phyloP scores from a whole-genome alignment of 768 basidiomycete genomes.

The Cyclocybe aegerita region DNA sequence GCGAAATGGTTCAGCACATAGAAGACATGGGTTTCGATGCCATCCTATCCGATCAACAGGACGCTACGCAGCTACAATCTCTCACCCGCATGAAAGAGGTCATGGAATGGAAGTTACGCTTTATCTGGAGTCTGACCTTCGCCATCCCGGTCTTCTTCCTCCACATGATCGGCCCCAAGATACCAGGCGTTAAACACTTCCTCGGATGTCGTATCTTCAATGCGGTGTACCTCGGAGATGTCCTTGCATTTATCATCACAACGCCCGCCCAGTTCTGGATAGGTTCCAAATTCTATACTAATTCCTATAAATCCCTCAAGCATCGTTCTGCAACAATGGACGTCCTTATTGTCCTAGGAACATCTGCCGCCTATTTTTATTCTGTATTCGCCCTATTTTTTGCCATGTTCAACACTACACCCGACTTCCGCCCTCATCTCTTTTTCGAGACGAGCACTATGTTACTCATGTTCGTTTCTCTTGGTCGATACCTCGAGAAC shows the following conservation, averaged over 20 bases:
- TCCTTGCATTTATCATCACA: constrained; percentile 73
- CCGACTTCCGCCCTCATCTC: constrained; percentile 75
- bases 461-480: constrained; percentile 95
- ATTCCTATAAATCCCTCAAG: constrained; percentile 87
- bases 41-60: constrained; percentile 75
- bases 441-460: constrained; percentile 99
- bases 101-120: constrained; percentile 81
- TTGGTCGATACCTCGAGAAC: constrained; percentile 95
- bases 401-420: constrained; percentile 62
- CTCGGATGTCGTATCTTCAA: constrained; percentile 50
- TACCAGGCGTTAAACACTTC: constrained; percentile 58
- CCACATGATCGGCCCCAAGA: constrained; percentile 76
- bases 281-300: constrained; percentile 82
- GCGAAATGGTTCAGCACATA: constrained; percentile 87
- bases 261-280: constrained; percentile 94
- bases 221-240: constrained; percentile 80
- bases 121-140: constrained; percentile 73
- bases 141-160: constrained; percentile 95
- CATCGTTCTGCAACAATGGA: constrained; percentile 97
- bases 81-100: constrained; percentile 90
- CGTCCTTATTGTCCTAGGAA: constrained; percentile 93
- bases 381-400: constrained; percentile 70
- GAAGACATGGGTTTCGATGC: constrained; percentile 92
- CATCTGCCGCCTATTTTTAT: constrained; percentile 91
- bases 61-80: constrained; percentile 82